Conservation (phyloP, 2,329 filamentous ascomycete genomes). For the Trichoderma sp. region DNA sequence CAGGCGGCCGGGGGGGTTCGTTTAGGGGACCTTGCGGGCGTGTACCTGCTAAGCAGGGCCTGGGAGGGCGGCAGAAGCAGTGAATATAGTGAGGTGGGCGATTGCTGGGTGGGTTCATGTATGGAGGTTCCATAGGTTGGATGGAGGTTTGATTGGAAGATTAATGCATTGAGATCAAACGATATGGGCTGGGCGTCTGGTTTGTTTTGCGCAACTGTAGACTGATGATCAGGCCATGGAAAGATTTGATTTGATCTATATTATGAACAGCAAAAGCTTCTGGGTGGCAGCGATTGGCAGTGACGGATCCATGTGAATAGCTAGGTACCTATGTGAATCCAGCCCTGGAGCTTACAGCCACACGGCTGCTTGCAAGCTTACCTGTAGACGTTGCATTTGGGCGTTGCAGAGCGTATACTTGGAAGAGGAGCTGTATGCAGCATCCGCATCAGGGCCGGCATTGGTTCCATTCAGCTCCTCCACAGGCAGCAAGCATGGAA, state of each 20-base stretch:
- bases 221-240: not conserved
- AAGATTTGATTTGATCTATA: not conserved
- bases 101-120: not conserved
- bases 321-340: too few relatives aligned
- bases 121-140: too few relatives aligned
- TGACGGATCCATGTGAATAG: too few relatives aligned
- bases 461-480: too few relatives aligned
- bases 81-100: not conserved
- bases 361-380: not conserved
- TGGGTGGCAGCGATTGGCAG: not conserved
- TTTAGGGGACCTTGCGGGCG: slow-evolving; percentile 9
- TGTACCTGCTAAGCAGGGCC: slow-evolving; percentile 9
- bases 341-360: not conserved
- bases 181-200: not conserved
- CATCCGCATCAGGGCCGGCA: too few relatives aligned
- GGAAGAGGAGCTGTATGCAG: not conserved
- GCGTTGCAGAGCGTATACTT: not conserved
- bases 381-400: not conserved
- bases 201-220: not conserved
- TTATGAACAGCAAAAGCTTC: too few relatives aligned
- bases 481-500: too few relatives aligned
- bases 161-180: not conserved
- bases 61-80: not conserved
- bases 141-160: too few relatives aligned
- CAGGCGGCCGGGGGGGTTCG: not conserved